phyloP scores from a whole-genome alignment of 192 early-diverging fungal genomes.

The Phycomyces nitens region DNA sequence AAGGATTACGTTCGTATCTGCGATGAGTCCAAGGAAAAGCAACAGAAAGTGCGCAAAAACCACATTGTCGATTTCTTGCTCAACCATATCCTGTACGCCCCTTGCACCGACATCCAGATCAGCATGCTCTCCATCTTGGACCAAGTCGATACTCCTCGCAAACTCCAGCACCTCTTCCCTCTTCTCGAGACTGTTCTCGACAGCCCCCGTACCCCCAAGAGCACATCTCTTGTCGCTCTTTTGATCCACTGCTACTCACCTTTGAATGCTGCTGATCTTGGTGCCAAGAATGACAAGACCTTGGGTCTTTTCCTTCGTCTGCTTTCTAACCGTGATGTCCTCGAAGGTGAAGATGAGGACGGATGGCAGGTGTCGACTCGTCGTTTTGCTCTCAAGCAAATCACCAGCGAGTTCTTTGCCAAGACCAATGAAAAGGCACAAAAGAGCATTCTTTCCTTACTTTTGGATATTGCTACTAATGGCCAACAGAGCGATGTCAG shows the following conservation, averaged over 20 bases:
- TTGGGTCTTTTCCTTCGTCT: conserved; percentile 46
- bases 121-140: conserved; percentile 49
- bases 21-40: conserved; percentile 13
- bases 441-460: conserved; percentile 43
- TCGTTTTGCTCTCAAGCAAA: conserved; percentile 42
- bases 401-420: conserved; percentile 41
- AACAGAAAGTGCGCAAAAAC: conserved; percentile 33
- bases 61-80: conserved; percentile 48
- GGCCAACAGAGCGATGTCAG: conserved; percentile 46
- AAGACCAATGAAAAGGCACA: conserved; percentile 36
- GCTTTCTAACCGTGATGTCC: conserved; percentile 39
- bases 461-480: conserved; percentile 53
- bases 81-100: conserved; percentile 49
- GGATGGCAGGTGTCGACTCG: conserved; percentile 43
- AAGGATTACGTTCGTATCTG: conserved; percentile 17
- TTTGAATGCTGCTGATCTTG: conserved; percentile 41
- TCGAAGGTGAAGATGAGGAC: conserved; percentile 38
- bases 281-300: conserved; percentile 45
- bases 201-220: conserved; percentile 28
- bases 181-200: conserved; percentile 53
- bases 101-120: conserved; percentile 37
- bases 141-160: conserved; percentile 48
- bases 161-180: conserved; percentile 58
- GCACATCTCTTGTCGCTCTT: conserved; percentile 33
- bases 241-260: conserved; percentile 57